A percentile compares a stretch with the other conserved stretches of the same genome.
phyloP scores from a whole-genome alignment of 2,329 filamentous ascomycete genomes.

The Cladosporium colombiae region DNA sequence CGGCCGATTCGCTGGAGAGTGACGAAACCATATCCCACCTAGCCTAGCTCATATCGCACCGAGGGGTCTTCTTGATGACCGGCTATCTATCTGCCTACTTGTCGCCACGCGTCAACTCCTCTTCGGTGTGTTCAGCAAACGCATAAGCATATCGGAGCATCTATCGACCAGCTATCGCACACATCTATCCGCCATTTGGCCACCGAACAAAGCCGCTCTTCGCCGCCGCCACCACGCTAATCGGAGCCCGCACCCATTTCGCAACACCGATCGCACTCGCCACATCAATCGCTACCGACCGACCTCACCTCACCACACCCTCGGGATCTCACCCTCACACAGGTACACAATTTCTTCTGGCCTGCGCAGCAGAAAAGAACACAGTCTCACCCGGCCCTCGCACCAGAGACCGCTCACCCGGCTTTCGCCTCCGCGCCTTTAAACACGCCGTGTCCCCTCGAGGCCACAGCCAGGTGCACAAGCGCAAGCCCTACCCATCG shows the following conservation, averaged over 20 bases:
- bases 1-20: conserved; percentile 6
- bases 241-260: neutral
- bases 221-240: conserved; percentile 6
- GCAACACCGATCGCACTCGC: conserved; percentile 8
- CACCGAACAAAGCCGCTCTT: conserved; percentile 1
- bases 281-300: neutral
- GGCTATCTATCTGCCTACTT: neutral
- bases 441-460: conserved; percentile 84
- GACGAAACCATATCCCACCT: conserved; percentile 17
- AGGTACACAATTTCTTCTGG: neutral
- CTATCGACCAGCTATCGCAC: neutral
- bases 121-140: neutral
- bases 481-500: conserved; percentile 56
- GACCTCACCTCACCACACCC: neutral
- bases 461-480: conserved; percentile 87
- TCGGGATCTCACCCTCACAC: neutral
- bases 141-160: neutral
- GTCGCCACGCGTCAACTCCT: conserved; percentile 17
- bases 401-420: conserved; percentile 31
- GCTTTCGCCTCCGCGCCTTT: conserved; percentile 66
- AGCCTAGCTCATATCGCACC: conserved; percentile 1
- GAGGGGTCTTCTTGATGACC: conserved; percentile 9
- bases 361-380: neutral
- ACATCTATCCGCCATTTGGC: neutral
- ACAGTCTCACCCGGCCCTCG: neutral